Conservation (phyloP, 1,284 basidiomycete genomes). For the Irpex sp. region DNA sequence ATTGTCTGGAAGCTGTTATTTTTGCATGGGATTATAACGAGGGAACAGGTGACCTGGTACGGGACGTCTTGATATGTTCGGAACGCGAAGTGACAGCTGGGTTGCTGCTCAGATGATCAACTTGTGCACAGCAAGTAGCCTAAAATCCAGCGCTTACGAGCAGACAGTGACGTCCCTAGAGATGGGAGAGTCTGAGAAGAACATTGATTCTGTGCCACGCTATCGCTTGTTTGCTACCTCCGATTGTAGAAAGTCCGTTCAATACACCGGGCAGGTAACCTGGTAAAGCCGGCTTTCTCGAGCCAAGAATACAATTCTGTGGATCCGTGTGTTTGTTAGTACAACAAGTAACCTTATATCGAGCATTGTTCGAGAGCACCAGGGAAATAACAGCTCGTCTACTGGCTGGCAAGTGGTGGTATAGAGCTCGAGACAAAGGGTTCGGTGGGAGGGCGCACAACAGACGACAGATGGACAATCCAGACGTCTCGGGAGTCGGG, state of each 20-base stretch:
- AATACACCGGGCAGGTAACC: neutral
- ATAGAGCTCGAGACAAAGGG: no score
- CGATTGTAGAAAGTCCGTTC: neutral
- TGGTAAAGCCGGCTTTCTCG: neutral
- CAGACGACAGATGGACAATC: no score
- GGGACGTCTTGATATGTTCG: neutral
- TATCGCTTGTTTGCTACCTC: neutral
- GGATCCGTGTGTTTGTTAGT: neutral
- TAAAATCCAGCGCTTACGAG: neutral
- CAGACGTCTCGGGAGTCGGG: no score
- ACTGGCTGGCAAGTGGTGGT: no score
- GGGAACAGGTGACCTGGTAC: neutral
- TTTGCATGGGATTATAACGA: slow-evolving; percentile 1
- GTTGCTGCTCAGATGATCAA: neutral
- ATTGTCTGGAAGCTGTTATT: neutral
- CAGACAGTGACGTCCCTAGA: neutral
- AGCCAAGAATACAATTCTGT: neutral
- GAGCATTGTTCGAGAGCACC: neutral
- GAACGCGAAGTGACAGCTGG: neutral
- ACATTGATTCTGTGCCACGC: neutral
- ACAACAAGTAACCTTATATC: neutral
- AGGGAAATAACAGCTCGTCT: neutral
- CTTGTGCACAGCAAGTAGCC: neutral
- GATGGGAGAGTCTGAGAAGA: neutral
- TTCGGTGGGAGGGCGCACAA: no score